Percentiles rank a stretch among this genome's conserved stretches.
These are phyloP conservation scores for Cordyceps cateniannulata DNA, from an alignment of 2,329 filamentous ascomycete species.

Conservation along the genomic window DNA sequence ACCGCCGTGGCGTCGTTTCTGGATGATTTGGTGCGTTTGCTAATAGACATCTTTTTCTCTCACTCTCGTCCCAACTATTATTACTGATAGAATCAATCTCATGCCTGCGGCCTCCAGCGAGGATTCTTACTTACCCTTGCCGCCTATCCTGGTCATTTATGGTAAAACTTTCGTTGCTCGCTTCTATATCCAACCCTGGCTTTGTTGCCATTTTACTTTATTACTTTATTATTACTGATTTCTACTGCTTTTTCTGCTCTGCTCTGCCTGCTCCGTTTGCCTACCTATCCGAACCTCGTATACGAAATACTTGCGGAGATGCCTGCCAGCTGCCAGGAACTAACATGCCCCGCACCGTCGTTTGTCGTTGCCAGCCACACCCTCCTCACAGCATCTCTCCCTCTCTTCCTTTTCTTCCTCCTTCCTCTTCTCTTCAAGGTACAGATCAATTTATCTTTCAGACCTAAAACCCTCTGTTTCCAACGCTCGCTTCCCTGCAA, in stretches of 20 bases:
- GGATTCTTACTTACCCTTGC: no score
- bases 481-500: not conserved
- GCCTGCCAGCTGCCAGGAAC: not conserved
- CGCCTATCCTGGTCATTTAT: no score
- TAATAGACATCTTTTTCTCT: not conserved
- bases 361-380: not conserved
- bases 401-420: not conserved
- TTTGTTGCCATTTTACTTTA: not conserved
- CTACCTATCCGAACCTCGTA: not conserved
- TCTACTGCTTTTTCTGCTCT: not conserved
- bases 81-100: no score
- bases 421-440: not conserved
- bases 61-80: no score
- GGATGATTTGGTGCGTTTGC: not conserved
- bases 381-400: not conserved
- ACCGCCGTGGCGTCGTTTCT: constrained; percentile 4
- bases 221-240: not conserved
- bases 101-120: no score
- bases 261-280: not conserved
- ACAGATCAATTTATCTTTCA: not conserved
- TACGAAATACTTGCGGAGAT: not conserved
- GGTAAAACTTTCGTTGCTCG: not conserved
- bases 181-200: not conserved
- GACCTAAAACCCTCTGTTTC: not conserved
- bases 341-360: not conserved